These are phyloP conservation scores for Sordariomycetes sp. DNA, from an alignment of 2,329 filamentous ascomycete genomes.

Conservation along the genomic window DNA sequence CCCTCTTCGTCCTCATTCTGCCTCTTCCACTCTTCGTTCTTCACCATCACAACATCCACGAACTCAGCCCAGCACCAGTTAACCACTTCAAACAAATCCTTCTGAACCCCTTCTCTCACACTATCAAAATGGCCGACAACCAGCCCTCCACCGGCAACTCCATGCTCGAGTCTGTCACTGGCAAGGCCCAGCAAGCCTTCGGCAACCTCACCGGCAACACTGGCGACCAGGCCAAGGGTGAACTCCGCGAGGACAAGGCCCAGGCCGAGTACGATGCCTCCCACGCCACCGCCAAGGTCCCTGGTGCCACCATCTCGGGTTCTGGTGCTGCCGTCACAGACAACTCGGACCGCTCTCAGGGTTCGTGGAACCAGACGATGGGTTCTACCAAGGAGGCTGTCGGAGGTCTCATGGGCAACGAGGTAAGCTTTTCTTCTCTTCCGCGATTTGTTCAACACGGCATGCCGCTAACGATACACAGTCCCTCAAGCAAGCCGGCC, in stretches of 20 bases:
- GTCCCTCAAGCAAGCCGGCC: conserved; percentile 64
- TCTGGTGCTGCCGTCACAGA: conserved; percentile 64
- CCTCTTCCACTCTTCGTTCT: too few relatives aligned
- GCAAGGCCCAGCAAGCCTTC: conserved; percentile 61
- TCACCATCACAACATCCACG: background rate
- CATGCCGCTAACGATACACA: conserved; percentile 12
- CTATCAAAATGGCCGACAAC: conserved; percentile 18
- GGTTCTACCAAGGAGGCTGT: conserved; percentile 76
- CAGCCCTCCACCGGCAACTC: conserved; percentile 68
- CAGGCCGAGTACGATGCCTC: conserved; percentile 63
- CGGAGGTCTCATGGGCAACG: conserved; percentile 66
- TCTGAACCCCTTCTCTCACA: too few relatives aligned
- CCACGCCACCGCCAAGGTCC: conserved; percentile 66
- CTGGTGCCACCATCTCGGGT: conserved; percentile 59
- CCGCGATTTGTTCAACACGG: background rate
- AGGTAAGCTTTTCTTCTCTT: conserved; percentile 35
- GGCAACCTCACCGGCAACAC: conserved; percentile 66
- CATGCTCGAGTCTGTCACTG: conserved; percentile 63
- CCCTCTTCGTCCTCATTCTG: too few relatives aligned
- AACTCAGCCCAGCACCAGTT: too few relatives aligned
- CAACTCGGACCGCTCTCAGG: conserved; percentile 60
- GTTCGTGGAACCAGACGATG: conserved; percentile 82
- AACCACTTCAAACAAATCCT: too few relatives aligned
- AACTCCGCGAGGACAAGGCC: conserved; percentile 56
- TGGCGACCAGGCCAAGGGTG: conserved; percentile 56